Conservation (phyloP, 305 asterid genomes). For the Solanum hybrid region DNA sequence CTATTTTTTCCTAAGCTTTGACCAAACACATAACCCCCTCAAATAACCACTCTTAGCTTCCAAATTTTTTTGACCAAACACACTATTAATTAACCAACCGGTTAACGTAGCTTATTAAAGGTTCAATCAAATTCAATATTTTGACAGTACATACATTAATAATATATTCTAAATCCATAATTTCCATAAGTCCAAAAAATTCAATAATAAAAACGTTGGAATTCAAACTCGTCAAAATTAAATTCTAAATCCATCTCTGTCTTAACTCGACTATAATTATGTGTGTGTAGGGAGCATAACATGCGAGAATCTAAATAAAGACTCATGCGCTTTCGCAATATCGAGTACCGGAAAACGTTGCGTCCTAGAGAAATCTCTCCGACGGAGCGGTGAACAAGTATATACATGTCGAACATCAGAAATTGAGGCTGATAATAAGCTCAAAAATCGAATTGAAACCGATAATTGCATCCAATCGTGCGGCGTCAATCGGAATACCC, state of each 20-base stretch:
- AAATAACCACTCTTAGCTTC: neutral
- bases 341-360: conserved; percentile 56
- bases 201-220: neutral
- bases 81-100: neutral
- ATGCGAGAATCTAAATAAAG: conserved; percentile 48
- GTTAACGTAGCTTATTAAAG: neutral
- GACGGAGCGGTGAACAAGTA: conserved; percentile 31
- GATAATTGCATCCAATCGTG: conserved; percentile 51
- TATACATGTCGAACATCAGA: conserved; percentile 46
- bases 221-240: neutral
- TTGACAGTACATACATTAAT: neutral
- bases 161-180: neutral
- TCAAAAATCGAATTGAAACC: conserved; percentile 45
- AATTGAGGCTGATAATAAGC: conserved; percentile 42
- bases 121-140: neutral
- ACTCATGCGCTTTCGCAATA: conserved; percentile 53
- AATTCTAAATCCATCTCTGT: neutral
- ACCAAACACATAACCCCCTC: neutral
- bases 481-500: conserved; percentile 44
- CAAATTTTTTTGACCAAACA: neutral
- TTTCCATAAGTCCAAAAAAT: neutral
- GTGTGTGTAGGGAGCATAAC: conserved; percentile 21
- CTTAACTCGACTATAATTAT: neutral
- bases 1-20: neutral
- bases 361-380: conserved; percentile 54